Evolutionary conservation across 2,329 filamentous ascomycete species (phyloP).

Genomic region (Calonectria naviculata): DNA sequence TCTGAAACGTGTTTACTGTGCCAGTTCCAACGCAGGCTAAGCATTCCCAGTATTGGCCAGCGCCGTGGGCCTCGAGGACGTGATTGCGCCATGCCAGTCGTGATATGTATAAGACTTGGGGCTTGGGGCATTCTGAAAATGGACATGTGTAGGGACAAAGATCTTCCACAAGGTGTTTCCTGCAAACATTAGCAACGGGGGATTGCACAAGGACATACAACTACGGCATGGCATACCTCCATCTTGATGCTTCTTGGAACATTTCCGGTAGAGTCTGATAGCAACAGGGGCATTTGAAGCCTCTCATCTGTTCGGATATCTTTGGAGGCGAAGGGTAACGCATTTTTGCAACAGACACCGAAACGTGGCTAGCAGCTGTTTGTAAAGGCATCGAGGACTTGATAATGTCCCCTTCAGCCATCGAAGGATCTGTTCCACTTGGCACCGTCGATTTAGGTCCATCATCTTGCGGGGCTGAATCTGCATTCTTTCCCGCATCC

Average conservation of each 20-base stretch:
- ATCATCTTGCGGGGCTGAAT: no score
- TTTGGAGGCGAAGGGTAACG: conserved; percentile 3
- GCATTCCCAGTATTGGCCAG: conserved; percentile 12
- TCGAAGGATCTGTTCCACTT: conserved; percentile 1
- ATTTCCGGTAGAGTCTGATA: conserved; percentile 19
- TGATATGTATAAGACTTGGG: background rate
- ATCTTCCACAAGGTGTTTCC: conserved; percentile 12
- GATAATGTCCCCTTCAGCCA: background rate
- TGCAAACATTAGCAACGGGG: background rate
- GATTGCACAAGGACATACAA: background rate
- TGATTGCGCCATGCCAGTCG: conserved; percentile 1
- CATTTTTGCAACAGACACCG: conserved; percentile 9
- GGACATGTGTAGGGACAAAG: conserved; percentile 14
- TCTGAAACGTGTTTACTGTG: background rate
- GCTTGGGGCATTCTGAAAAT: background rate
- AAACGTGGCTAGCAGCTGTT: conserved; percentile 8
- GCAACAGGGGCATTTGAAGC: conserved; percentile 23
- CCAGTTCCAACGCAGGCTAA: conserved; percentile 1
- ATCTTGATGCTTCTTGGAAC: conserved; percentile 10
- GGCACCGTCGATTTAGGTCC: background rate
- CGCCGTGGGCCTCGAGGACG: background rate
- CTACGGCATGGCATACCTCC: background rate
- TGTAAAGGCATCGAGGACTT: background rate
- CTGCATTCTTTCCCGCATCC: no score
- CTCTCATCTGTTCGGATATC: background rate